Evolutionary conservation across 306 rosid species (phyloP).

Genomic region (Spatholobus suberectus): DNA sequence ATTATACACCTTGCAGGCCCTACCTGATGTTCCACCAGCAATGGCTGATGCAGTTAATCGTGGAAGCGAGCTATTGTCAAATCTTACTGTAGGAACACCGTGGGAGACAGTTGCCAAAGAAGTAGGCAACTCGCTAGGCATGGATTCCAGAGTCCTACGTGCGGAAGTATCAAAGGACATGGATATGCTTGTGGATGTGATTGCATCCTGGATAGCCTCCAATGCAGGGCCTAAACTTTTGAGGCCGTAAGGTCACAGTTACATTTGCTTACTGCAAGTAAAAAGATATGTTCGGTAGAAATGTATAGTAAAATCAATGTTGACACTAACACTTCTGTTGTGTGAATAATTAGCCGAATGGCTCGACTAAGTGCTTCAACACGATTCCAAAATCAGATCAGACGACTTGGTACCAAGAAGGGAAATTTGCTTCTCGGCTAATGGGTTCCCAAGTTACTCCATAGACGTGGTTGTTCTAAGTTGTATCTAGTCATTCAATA

Average conservation of each 20-base stretch:
- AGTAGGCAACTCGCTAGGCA: conserved; percentile 81
- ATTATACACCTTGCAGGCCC: conserved; percentile 61
- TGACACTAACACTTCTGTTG: not conserved
- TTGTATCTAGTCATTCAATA: too few species aligned
- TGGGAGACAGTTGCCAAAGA: conserved; percentile 97
- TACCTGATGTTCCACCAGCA: conserved; percentile 95
- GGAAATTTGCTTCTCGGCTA: too few species aligned
- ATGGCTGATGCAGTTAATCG: conserved; percentile 96
- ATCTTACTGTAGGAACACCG: conserved; percentile 80
- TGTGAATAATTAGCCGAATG: too few species aligned
- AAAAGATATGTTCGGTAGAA: conserved; percentile 4
- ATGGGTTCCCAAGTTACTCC: too few species aligned
- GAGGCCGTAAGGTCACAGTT: conserved; percentile 44
- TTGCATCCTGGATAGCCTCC: conserved; percentile 82
- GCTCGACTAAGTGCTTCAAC: too few species aligned
- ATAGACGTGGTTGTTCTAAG: too few species aligned
- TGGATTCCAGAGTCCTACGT: conserved; percentile 72
- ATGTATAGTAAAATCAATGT: conserved; percentile 17
- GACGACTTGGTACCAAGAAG: too few species aligned
- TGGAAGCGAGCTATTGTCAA: conserved; percentile 84
- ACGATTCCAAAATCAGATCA: too few species aligned
- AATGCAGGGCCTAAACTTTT: conserved; percentile 71
- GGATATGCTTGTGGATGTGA: conserved; percentile 76
- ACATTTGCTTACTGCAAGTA: conserved; percentile 7
- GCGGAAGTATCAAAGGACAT: conserved; percentile 79